Evolutionary conservation across 2,329 filamentous ascomycete species (phyloP), one percentile per base, ranked within the genome.

Genomic region (Ceratocystis lukuohia): DNA sequence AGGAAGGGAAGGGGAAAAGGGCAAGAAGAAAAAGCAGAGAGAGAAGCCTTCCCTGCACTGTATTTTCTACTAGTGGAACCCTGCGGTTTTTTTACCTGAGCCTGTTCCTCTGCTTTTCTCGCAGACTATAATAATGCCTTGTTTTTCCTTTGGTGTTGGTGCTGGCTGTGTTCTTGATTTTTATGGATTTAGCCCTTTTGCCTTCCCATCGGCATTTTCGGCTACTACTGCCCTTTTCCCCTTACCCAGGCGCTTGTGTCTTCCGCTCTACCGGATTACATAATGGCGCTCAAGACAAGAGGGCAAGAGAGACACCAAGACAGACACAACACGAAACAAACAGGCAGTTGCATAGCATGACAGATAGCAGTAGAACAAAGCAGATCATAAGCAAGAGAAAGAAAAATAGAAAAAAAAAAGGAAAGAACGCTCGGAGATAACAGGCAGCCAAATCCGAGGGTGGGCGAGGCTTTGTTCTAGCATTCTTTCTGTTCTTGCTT

Each of bases 231-330:
- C 63, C 63, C 50, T 66, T 56, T 62, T 46, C 46, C 62, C 64
- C 50, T 41, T 15, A 2, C 37, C 37, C 45, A 41, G n/a, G 61
- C 62, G 56, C 48, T 62, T 48, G 20, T 41, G 25, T 62, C 66
- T 68, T 68, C 66, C 66, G 66, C 65, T 68, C 63, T 65, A 17
- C 66, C 66, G 66, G 66, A 44, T 65, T 68, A 68, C 25, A 37
- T 68, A 68, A 68, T 41, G 33, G 12, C 56, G 37, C 30, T 7
- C 30, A 33, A 33, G 6, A 33, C 30, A 33, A 33, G 30, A 33
- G 30, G 30, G 30, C 30, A 33, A 20, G 56, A 20, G 17, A 37
- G 28, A 17, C 20, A 37, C 12, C 5, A 20, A n/a, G 56, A 59
- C 37, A 41, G 6, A n/a, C 10, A 33, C 30, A n/a, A 30, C 15